Percentiles rank a stretch among this genome's conserved stretches.
These are phyloP conservation scores for Kwoniella heveanensis DNA, from an alignment of 768 basidiomycete species.

Conservation along the genomic window DNA sequence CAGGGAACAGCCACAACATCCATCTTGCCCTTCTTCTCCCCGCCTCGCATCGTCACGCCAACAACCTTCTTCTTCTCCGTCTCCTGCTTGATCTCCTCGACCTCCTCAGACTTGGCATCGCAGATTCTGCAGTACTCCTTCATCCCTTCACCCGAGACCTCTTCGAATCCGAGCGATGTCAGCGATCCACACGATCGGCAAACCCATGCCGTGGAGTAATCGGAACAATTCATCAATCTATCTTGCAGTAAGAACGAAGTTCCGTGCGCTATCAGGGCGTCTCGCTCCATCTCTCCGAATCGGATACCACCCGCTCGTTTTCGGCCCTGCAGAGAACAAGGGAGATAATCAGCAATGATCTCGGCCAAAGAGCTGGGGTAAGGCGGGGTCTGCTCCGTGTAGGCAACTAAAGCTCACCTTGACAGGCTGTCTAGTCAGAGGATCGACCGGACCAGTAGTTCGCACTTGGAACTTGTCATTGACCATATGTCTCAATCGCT, in stretches of 20 bases:
- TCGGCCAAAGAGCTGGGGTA: background rate
- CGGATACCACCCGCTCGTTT: constrained; percentile 98
- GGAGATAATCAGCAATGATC: no score
- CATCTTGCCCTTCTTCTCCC: constrained; percentile 61
- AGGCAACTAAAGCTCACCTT: constrained; percentile 64
- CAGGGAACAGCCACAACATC: constrained; percentile 91
- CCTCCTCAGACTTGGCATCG: constrained; percentile 55
- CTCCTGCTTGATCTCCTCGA: constrained; percentile 63
- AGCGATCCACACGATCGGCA: constrained; percentile 94
- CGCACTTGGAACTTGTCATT: constrained; percentile 99
- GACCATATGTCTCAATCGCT: constrained; percentile 98
- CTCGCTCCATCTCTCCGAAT: constrained; percentile 99
- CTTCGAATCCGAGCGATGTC: constrained; percentile 94
- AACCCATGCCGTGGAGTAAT: constrained; percentile 99
- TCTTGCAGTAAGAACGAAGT: constrained; percentile 98
- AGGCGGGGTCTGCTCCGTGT: no score
- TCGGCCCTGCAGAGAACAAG: constrained; percentile 67
- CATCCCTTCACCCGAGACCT: constrained; percentile 65
- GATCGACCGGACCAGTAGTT: constrained; percentile 95
- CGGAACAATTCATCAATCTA: constrained; percentile 98
- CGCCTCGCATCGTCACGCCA: constrained; percentile 38
- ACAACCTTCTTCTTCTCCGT: constrained; percentile 61
- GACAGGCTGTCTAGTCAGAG: constrained; percentile 92
- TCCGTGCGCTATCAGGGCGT: constrained; percentile 96
- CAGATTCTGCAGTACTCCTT: constrained; percentile 93